phyloP scores from a whole-genome alignment of 768 basidiomycete genomes.

The Psilocybe cubensis region DNA sequence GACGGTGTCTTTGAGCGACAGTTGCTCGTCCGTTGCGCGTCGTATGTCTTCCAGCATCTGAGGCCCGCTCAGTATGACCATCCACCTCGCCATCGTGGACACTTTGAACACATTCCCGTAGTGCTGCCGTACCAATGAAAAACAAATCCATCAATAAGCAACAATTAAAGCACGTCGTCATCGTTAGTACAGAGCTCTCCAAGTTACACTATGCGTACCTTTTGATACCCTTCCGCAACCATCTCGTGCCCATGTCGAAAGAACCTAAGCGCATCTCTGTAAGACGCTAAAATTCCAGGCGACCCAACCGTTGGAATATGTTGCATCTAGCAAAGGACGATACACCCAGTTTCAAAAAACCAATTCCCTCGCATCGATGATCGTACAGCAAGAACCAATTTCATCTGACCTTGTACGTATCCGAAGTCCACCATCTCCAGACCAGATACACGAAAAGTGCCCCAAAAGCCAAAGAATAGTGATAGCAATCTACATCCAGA shows the following conservation, averaged over 20 bases:
- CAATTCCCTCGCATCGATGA: too few relatives aligned
- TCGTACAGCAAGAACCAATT: too few relatives aligned
- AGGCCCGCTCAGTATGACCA: slow-evolving; percentile 12
- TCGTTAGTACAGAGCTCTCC: too few relatives aligned
- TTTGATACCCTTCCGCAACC: not conserved
- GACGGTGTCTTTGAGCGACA: slow-evolving; percentile 15
- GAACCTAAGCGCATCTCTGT: slow-evolving; percentile 10
- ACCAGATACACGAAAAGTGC: too few relatives aligned
- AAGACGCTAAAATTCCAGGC: slow-evolving; percentile 10
- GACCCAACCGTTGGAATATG: slow-evolving; percentile 17
- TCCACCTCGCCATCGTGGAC: slow-evolving; percentile 11
- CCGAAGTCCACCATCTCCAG: too few relatives aligned
- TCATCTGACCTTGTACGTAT: too few relatives aligned
- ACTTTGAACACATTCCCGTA: slow-evolving; percentile 17
- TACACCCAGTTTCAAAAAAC: too few relatives aligned
- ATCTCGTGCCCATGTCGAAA: slow-evolving; percentile 12
- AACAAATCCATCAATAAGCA: too few relatives aligned
- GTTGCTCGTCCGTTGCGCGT: slow-evolving; percentile 14
- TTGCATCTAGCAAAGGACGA: too few relatives aligned
- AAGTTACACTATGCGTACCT: not conserved
- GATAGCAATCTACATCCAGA: too few relatives aligned
- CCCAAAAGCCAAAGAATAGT: too few relatives aligned
- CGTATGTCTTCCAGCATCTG: slow-evolving; percentile 16
- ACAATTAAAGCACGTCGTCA: too few relatives aligned
- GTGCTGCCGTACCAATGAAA: not conserved